phyloP scores from a whole-genome alignment of 1,139 yeast genomes.

The Trichomonascaceae sp. region DNA sequence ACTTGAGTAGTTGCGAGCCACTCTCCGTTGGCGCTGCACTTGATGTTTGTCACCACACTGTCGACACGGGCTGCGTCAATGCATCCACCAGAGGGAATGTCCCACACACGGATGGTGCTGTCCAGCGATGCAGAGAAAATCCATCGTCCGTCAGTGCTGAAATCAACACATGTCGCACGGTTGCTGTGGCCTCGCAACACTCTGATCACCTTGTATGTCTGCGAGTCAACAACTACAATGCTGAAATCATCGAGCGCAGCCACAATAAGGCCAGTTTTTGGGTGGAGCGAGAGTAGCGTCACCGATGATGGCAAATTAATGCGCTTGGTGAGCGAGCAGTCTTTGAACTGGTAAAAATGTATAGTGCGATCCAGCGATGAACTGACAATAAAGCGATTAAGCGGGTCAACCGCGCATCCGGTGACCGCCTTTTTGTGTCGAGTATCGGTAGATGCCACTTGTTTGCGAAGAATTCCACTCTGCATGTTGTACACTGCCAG shows the following conservation, averaged over 20 bases:
- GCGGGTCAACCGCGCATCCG: conserved; percentile 79
- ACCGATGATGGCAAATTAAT: conserved; percentile 64
- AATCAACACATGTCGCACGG: conserved; percentile 78
- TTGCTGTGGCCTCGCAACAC: conserved; percentile 83
- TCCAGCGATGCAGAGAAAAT: conserved; percentile 74
- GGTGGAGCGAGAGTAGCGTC: conserved; percentile 63
- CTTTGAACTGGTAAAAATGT: conserved; percentile 76
- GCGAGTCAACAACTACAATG: conserved; percentile 68
- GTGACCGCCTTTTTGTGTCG: conserved; percentile 68
- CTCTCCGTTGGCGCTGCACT: conserved; percentile 82
- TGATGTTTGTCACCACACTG: conserved; percentile 64
- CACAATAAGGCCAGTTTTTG: conserved; percentile 74
- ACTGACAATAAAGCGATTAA: conserved; percentile 79
- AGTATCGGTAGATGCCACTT: conserved; percentile 30
- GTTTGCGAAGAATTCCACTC: conserved; percentile 67
- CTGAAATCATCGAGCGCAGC: conserved; percentile 78
- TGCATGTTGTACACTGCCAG: conserved; percentile 83
- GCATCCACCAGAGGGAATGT: conserved; percentile 92
- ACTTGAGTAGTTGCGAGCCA: conserved; percentile 90
- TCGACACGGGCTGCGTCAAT: conserved; percentile 81
- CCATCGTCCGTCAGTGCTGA: conserved; percentile 96
- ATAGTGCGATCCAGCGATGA: conserved; percentile 82
- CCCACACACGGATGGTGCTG: conserved; percentile 91
- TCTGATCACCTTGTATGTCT: conserved; percentile 74
- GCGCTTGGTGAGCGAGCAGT: conserved; percentile 56